Percentiles rank a stretch among this genome's conserved stretches.
These are phyloP conservation scores for Flueggea neowawraea DNA, from an alignment of 441 rosid genomes.

Conservation along the genomic window DNA sequence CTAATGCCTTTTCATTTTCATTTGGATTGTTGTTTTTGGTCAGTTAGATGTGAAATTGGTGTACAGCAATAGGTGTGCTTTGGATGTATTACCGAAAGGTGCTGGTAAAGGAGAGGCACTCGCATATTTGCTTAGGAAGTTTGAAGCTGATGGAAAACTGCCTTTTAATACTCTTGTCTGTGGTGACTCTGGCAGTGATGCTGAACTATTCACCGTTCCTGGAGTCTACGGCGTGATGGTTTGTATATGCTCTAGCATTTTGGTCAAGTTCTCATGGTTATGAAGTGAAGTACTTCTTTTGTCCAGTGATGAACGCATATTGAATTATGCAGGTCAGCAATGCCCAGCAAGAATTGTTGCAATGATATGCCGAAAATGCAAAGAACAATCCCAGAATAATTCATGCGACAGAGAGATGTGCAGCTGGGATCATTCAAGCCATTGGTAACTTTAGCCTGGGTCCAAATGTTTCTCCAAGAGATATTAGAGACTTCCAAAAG, in stretches of 20 bases:
- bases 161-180: constrained; percentile 87
- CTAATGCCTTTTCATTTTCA: not conserved
- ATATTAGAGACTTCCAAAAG: constrained; percentile 41
- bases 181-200: constrained; percentile 98
- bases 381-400: constrained; percentile 72
- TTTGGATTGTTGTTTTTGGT: constrained; percentile 10
- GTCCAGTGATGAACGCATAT: not conserved
- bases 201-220: constrained; percentile 83
- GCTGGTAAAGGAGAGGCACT: constrained; percentile 98
- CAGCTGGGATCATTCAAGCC: constrained; percentile 88
- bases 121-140: constrained; percentile 73
- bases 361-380: constrained; percentile 85
- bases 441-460: constrained; percentile 90
- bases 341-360: constrained; percentile 95
- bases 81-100: constrained; percentile 86
- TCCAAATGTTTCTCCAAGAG: constrained; percentile 84
- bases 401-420: constrained; percentile 89
- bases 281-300: not conserved
- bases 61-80: constrained; percentile 82
- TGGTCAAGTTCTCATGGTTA: not conserved
- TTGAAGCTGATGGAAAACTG: constrained; percentile 51
- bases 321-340: constrained; percentile 8
- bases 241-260: constrained; percentile 26
- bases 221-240: constrained; percentile 94
- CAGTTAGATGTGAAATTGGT: constrained; percentile 91